A percentile compares a stretch with the other conserved stretches of the same genome.
These are phyloP conservation scores for Fusarium sp. DNA, from an alignment of 2,329 filamentous ascomycete species.

Conservation along the genomic window DNA sequence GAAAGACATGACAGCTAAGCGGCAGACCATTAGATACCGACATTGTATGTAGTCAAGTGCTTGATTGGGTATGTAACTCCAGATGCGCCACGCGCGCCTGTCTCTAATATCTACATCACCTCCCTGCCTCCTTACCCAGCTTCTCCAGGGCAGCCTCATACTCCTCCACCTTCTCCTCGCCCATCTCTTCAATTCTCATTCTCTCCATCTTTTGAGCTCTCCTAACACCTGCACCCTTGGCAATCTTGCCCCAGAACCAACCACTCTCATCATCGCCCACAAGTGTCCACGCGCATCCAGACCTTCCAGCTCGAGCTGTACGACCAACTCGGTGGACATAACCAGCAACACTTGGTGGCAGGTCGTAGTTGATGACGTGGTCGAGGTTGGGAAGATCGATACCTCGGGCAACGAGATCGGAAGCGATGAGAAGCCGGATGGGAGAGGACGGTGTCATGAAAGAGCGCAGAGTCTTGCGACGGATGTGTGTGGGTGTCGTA, in stretches of 20 bases:
- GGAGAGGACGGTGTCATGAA: slow-evolving; percentile 76
- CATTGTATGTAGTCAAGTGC: background rate
- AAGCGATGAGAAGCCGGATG: slow-evolving; percentile 84
- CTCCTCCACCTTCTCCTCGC: slow-evolving; percentile 58
- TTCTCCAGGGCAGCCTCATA: slow-evolving; percentile 71
- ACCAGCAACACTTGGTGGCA: slow-evolving; percentile 82
- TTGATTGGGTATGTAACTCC: slow-evolving; percentile 35
- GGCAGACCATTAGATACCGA: background rate
- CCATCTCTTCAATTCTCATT: slow-evolving; percentile 61
- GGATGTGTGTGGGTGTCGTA: slow-evolving; percentile 78
- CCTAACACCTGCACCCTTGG: slow-evolving; percentile 64
- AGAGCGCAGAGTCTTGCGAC: slow-evolving; percentile 74
- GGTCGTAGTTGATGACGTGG: slow-evolving; percentile 94
- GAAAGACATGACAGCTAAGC: background rate
- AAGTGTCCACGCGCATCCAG: slow-evolving; percentile 87
- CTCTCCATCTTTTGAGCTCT: slow-evolving; percentile 61
- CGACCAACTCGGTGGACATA: slow-evolving; percentile 95
- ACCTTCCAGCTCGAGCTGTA: slow-evolving; percentile 83
- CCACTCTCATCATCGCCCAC: slow-evolving; percentile 84
- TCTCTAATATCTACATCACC: slow-evolving; percentile 34
- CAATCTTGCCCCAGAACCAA: slow-evolving; percentile 93
- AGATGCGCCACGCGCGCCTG: slow-evolving; percentile 15
- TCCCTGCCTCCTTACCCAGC: slow-evolving; percentile 70
- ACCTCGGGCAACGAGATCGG: slow-evolving; percentile 92
- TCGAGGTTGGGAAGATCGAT: slow-evolving; percentile 84